Base-by-base conservation (phyloP, 140 eudicot genomes). In the Cichorium intybus region DNA sequence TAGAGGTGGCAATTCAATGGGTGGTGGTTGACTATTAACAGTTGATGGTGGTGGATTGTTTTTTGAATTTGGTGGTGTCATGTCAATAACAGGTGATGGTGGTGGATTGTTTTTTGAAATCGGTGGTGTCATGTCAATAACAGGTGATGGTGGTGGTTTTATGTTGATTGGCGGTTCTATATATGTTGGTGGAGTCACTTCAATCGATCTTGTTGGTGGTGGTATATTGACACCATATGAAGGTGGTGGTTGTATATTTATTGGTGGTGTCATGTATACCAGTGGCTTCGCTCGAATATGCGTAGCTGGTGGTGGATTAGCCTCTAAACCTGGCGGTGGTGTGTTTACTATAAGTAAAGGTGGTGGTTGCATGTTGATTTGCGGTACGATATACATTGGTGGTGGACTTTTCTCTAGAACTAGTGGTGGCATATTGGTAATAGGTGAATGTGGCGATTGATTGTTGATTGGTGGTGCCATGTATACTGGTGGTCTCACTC, bases 301-400 rank as follows among this genome's bases (percentile, higher is more conserved):
- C 20, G 18, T 61, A 39, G 46, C 15, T 61, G 67, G 67, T 12
- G 67, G 67, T 54, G 49, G 71, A 31, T 21, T 24, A 2, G 49
- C 11, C 1, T 43, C 49, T 43, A 15, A 43, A 12, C 7, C 7
- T 22, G 20, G 7, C 3, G 53, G 53, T 14, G 67, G 24, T 37
- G 5, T 7, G 34, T 39, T 18, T 0, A 1, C 4, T 2, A 31
- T n/a, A 41, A 24, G 67, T 17, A 57, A 46, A 15, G 31, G 43
- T 41, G 64, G 56, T 24, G 52, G 53, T 3, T 48, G 62, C 39
- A 62, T 43, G 55, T 23, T 22, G 5, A 14, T 15, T 39, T 35
- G 52, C 9, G 72, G 63, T 35, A 53, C 43, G 45, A 14, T 71
- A 20, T 24, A 14, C 0, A 4, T n/a, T n/a, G n/a, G n/a, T n/a